Conservation (phyloP, 345 rosid species). For the Salix viminalis region DNA sequence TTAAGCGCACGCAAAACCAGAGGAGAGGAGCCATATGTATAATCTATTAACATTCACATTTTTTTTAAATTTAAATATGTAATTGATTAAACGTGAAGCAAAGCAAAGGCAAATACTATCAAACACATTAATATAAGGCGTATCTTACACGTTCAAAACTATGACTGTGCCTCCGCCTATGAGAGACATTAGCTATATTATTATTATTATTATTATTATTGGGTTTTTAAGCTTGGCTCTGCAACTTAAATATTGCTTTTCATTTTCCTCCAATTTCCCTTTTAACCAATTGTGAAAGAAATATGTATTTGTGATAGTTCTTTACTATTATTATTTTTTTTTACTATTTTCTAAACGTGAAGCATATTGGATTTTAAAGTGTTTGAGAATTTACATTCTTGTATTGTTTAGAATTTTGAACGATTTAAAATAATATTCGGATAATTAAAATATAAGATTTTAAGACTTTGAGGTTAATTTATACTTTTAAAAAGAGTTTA, state of each 20-base stretch:
- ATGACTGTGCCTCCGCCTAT: background rate
- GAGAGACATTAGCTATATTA: background rate
- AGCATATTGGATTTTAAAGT: background rate
- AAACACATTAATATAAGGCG: background rate
- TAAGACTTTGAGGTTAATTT: no score
- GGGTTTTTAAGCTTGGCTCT: background rate
- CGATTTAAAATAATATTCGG: background rate
- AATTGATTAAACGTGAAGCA: conserved; percentile 21
- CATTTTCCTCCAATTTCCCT: background rate
- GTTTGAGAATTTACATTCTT: background rate
- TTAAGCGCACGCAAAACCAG: background rate
- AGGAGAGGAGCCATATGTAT: no score
- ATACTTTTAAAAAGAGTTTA: no score
- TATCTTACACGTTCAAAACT: background rate
- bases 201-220: background rate
- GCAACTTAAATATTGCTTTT: background rate
- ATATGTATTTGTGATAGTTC: background rate
- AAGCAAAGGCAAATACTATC: conserved; percentile 18
- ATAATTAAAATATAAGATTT: background rate
- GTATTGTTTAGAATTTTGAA: no score
- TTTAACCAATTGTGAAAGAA: background rate
- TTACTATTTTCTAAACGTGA: background rate
- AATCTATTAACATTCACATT: no score
- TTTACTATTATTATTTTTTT: background rate
- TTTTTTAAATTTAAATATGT: no score